Base-by-base conservation (phyloP, 805 yeast species). In the Teunomyces barrocoloradensis region DNA sequence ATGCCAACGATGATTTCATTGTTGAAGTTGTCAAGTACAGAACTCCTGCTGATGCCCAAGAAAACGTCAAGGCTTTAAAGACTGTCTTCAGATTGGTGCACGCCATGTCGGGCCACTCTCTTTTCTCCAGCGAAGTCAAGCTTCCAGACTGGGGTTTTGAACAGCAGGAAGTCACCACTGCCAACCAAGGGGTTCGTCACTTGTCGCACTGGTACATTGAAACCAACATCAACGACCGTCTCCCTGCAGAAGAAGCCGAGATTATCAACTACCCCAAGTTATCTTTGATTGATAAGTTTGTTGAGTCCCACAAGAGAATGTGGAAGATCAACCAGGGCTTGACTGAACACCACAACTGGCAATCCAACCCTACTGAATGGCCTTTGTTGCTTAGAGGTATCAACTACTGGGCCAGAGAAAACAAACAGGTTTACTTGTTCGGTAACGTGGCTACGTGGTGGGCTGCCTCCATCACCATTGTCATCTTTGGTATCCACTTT, bases 381-480 rank as follows among this genome's bases (percentile, higher is more conserved):
- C 91, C 94, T 47, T 68, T 83, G 27, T 73, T 87, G 51, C 58
- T 70, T 42, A 81, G 95, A 69, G 96, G 96, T 67, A 87, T 87
- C 59, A 84, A 85, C 64, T 87, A 87, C 69, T 87, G 95, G 95
- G 77, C 72, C 53, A 71, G 72, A 45, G 76, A 81, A 50, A 68
- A 76, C 53, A 78, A 73, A 50, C 87, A 82, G 63, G 76, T 87
- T 35, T 87, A 87, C 60, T 69, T 87, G 49, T 58, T 87, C 17
- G 96, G 96, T 66, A 87, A 87, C 59, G 87, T 89, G n/a, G 75
- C 84, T 39, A 70, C 80, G 25, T 87, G 95, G 95, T 87, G 89
- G 89, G 61, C 84, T 5, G 76, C 81, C 12, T 69, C 90, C 12
- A 69, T 75, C 13, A 60, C 78, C n/a, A 68, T 84, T 48, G 59